Conservation (phyloP, 768 basidiomycete genomes). For the Mycena amicta region DNA sequence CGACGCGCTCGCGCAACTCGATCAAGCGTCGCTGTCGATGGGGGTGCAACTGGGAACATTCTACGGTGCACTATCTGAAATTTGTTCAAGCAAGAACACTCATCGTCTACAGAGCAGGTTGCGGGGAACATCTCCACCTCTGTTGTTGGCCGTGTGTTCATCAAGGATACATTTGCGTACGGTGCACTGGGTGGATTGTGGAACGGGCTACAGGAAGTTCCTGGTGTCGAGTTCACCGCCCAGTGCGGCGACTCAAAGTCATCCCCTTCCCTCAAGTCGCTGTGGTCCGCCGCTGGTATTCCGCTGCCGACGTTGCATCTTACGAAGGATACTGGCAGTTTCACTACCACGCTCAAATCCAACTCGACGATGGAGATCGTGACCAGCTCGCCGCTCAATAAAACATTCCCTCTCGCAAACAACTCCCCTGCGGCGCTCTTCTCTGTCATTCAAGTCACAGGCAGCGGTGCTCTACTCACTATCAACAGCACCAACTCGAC, state of each 20-base stretch:
- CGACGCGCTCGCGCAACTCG: background rate
- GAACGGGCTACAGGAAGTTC: conserved; percentile 6
- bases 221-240: conserved; percentile 5
- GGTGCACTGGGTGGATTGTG: background rate
- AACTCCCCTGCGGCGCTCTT: background rate
- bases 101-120: conserved; percentile 6
- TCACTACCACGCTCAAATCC: background rate
- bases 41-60: conserved; percentile 4
- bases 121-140: background rate
- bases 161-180: conserved; percentile 16
- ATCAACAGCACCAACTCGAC: background rate
- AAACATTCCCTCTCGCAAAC: background rate
- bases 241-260: conserved; percentile 1
- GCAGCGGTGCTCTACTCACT: conserved; percentile 4
- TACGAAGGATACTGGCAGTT: background rate
- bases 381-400: conserved; percentile 1
- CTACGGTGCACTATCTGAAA: background rate
- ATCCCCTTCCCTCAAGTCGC: background rate
- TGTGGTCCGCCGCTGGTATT: background rate
- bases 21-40: background rate
- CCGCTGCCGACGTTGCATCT: background rate
- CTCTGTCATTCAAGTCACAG: background rate
- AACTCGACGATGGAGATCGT: background rate
- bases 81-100: background rate
- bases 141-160: background rate